Evolutionary conservation across 371 early-diverging fungal genomes (phyloP), one percentile per base, ranked within the genome.

Genomic region (Mucor racemosus): DNA sequence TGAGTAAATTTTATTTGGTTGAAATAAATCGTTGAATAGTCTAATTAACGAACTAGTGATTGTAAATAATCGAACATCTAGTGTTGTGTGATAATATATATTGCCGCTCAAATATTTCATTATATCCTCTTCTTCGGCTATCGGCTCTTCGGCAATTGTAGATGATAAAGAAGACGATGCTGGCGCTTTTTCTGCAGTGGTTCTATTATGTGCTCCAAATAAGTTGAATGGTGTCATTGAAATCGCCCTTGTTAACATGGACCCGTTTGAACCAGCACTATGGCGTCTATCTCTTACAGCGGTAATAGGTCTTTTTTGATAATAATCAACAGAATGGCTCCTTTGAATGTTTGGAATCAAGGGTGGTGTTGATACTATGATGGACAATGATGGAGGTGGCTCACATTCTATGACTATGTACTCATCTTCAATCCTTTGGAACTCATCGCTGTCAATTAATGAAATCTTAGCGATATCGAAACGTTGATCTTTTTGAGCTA

Each of bases 191-290:
- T 60, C 42, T 33, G 40, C 33, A 42, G 15, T 40, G 13, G 33
- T 42, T 14, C 11, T 72, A 64, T 31, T 82, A 75, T 67, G 77
- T 79, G 75, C 57, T 1, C 86, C 84, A 81, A 86, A 82, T 3
- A 86, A 74, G 8, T 81, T 79, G 48, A 76, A 76, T 1, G 85
- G 80, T 4, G 86, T 85, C 73, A 77, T 79, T 0, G 86, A 82
- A 10, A 88, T 62, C 3, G 88, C 88, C 48, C 78, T 85, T 38
- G 86, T 84, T 13, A 88, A 57, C 1, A 81, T 84, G 3, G 86
- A 84, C 2, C 80, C 75, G 5, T 80, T 81, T 1, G 72, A 67
- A 7, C 76, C 72, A 10, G 66, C 65, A 63, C 78, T 78, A 19
- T 74, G 64, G 31, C 69, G 72, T 8, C 77, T 70, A 60, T 74